Evolutionary conservation across 2,329 filamentous ascomycete species (phyloP), one percentile per base, ranked within the genome.

Genomic region (Penicillium sp.): DNA sequence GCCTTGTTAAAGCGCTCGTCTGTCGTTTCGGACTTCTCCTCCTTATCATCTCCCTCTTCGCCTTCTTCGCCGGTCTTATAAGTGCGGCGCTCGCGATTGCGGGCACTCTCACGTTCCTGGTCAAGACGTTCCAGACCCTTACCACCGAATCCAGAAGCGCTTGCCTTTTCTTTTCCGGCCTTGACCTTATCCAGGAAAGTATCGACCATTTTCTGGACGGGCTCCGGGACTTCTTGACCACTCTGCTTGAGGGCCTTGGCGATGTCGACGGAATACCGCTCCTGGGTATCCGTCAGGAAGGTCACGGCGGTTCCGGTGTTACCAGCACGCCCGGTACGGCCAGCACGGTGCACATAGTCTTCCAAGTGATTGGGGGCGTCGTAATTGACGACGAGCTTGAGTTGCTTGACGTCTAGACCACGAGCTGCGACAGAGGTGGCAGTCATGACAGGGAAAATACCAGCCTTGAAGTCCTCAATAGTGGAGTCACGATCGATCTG

Each of bases 311-410:
- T 96, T 57, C 94, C 94, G 18, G 86, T 96, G 66, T 97, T 96
- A 33, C 94, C 94, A 39, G 94, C 94, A 68, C 94, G 88, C 9
- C 94, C 94, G 7, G 94, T 97, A 63, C 94, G 90, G 41, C 94
- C 94, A 49, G 90, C 91, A 57, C 94, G 88, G 71, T 97, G 94
- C 33, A 97, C 93, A 66, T 97, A 97, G 68, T 97, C 94, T 74
- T 99, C 94, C 55, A 96, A 75, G 74, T 97, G 92, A 65, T 96
- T 96, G 1, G 92, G 93, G 1, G 88, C 90, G 67, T 97, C 92
- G 68, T 91, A 97, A 74, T 97, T 97, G 75, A 99, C 87, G 7
- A 99, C 94, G 26, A 97, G 82, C 72, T 95, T 97, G 27, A 99
- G 80, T 69, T 96, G 91, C 74, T 97, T 96, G 37, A 99, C 93